Evolutionary conservation across 768 basidiomycete genomes (phyloP).

Genomic region (Leucogyrophana mollusca): DNA sequence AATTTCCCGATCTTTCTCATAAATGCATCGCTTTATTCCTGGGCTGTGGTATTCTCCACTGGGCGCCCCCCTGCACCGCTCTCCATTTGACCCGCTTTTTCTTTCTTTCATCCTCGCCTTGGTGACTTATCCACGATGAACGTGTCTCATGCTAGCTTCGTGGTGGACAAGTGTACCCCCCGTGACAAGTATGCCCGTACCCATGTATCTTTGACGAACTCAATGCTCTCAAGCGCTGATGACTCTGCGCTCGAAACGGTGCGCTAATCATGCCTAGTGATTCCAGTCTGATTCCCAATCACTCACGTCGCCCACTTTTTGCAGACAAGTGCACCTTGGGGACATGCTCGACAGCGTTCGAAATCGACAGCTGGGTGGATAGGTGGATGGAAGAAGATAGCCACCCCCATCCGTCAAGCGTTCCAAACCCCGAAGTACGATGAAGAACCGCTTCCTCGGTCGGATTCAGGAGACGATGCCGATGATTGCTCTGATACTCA

Average conservation of each 20-base stretch:
- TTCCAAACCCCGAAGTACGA: conserved; percentile 34
- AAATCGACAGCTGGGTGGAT: conserved; percentile 29
- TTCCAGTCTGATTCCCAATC: too few relatives aligned
- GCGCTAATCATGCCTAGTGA: conserved; percentile 1
- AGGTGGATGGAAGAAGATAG: conserved; percentile 29
- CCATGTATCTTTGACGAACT: conserved; percentile 24
- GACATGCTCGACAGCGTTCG: conserved; percentile 26
- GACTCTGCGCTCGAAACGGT: conserved; percentile 24
- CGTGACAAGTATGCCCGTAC: conserved; percentile 33
- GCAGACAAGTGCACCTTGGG: conserved; percentile 18
- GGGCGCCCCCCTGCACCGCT: too few relatives aligned
- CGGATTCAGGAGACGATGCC: conserved; percentile 16
- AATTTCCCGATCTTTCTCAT: too few relatives aligned
- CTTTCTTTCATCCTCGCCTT: too few relatives aligned
- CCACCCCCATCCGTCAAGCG: conserved; percentile 31
- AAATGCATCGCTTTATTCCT: too few relatives aligned
- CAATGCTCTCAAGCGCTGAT: conserved; percentile 25
- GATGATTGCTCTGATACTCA: conserved; percentile 23
- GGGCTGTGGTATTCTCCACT: too few relatives aligned
- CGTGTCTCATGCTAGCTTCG: conserved; percentile 22
- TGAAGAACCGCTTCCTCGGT: conserved; percentile 18
- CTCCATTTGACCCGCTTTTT: too few relatives aligned
- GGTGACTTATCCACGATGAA: conserved; percentile 7
- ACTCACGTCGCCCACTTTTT: not conserved
- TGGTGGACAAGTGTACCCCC: conserved; percentile 33